Base-by-base conservation (phyloP, 208 protist species). In the Zelonia costaricensis region DNA sequence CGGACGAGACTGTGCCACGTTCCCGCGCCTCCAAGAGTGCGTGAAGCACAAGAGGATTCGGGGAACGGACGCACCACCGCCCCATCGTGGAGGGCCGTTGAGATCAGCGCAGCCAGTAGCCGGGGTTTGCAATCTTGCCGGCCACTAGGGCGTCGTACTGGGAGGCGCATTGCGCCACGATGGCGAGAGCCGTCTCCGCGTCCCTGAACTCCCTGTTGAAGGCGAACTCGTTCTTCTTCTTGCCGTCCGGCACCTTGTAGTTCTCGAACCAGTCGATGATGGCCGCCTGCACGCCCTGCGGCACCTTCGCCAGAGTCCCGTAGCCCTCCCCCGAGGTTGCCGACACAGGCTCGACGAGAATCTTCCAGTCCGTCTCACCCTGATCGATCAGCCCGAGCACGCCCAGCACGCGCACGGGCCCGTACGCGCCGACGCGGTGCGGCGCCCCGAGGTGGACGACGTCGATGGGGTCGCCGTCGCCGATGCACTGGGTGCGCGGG, bases 351-450 rank as follows among this genome's bases (percentile, higher is more conserved):
- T 88, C 81, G 1, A 76, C 74, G 18, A 95, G 77, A 35, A 98
- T 77, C 60, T 98, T 98, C 92, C 92, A 98, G 67, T 98, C 94
- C 28, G 90, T 92, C 72, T 98, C 91, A 12, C 88, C 93, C 45
- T 95, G 48, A 58, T 98, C 94, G 55, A 98, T 94, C 20, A 98
- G 76, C 3, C 75, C 91, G 8, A 97, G 48, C 20, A 92, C 71
- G 31, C 94, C 94, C 7, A 98, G 79, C 44, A 97, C 80, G 27
- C 87, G 92, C 33, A 95, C 80, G 22, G 85, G 60, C 35, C 47
- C 52, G 45, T 85, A 70, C 27, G 63, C 51, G 7, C 93, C 93
- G 2, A 76, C 64, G 4, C 30, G 25, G 6, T 73, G 39, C 12
- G 72, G 44, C 5, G 53, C 20, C 3, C 79, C 74, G n/a, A 98